Evolutionary conservation across 2,329 filamentous ascomycete genomes (phyloP).

Genomic region (Macrophomina phaseolina): DNA sequence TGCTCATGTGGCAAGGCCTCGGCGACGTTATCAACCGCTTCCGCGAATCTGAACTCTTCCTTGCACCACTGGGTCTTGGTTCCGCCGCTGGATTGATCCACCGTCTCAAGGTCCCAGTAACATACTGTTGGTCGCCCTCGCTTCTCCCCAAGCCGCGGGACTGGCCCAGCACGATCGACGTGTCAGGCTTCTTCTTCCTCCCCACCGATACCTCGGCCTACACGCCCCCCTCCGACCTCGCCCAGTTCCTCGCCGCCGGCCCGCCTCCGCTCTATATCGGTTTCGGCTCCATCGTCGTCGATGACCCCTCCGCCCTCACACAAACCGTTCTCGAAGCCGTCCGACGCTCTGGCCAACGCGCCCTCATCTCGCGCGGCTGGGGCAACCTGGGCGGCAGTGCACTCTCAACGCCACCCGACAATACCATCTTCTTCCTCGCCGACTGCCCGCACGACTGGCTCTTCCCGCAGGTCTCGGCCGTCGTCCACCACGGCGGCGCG

Average conservation of each 20-base stretch:
- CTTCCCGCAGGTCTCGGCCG: slow-evolving; percentile 49
- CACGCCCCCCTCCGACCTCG: slow-evolving; percentile 61
- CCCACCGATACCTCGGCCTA: slow-evolving; percentile 68
- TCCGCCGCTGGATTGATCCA: slow-evolving; percentile 62
- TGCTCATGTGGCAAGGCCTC: slow-evolving; percentile 65
- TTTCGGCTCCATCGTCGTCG: slow-evolving; percentile 77
- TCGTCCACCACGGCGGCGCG: slow-evolving; percentile 60
- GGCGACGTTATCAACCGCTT: slow-evolving; percentile 80
- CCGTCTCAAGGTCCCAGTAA: slow-evolving; percentile 65
- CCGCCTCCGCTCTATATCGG: slow-evolving; percentile 74
- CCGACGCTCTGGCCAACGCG: slow-evolving; percentile 49
- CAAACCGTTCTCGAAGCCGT: slow-evolving; percentile 74
- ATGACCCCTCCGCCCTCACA: slow-evolving; percentile 72
- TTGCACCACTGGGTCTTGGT: slow-evolving; percentile 46
- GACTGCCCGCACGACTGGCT: slow-evolving; percentile 81
- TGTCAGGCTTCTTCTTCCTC: slow-evolving; percentile 80
- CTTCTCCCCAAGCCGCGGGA: slow-evolving; percentile 71
- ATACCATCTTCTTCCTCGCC: slow-evolving; percentile 70
- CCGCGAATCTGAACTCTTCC: slow-evolving; percentile 67
- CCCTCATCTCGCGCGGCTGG: slow-evolving; percentile 78
- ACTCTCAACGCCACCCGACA: slow-evolving; percentile 49
- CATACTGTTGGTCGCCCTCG: slow-evolving; percentile 61
- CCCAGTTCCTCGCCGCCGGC: slow-evolving; percentile 42
- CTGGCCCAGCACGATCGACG: slow-evolving; percentile 72
- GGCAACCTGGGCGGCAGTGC: slow-evolving; percentile 64